These are phyloP conservation scores for Glaciozyma antarctica DNA, from an alignment of 768 basidiomycete species.

Conservation along the genomic window DNA sequence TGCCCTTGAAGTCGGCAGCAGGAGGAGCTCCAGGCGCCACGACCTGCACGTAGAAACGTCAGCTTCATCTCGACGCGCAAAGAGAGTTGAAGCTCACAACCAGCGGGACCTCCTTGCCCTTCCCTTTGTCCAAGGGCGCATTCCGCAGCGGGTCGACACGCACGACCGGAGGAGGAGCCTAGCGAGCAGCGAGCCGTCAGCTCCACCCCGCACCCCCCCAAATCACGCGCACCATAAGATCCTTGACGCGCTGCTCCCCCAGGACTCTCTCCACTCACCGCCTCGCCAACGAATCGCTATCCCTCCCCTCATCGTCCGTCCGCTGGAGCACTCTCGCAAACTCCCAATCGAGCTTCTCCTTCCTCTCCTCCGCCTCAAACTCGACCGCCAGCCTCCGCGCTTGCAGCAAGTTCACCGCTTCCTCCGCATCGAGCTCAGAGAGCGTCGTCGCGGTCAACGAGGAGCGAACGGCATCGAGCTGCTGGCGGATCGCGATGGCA, in stretches of 20 bases:
- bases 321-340: slow-evolving; percentile 1
- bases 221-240: neutral
- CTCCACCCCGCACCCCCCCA: too few relatives aligned
- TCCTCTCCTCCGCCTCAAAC: neutral
- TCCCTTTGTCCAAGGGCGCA: neutral
- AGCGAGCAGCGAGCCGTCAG: neutral
- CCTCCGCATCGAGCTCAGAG: neutral
- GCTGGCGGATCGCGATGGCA: neutral
- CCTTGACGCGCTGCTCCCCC: neutral
- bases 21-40: too few relatives aligned
- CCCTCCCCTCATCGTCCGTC: slow-evolving; percentile 4
- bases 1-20: too few relatives aligned
- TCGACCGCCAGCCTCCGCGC: neutral
- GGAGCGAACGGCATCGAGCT: slow-evolving; percentile 1
- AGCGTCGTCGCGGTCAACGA: neutral
- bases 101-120: neutral
- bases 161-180: neutral
- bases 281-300: neutral
- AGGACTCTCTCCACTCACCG: neutral
- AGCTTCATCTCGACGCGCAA: too few relatives aligned
- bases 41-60: too few relatives aligned
- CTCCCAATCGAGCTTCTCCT: neutral
- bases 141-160: neutral
- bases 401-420: neutral
- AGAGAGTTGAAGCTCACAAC: too few relatives aligned